phyloP scores from a whole-genome alignment of 2,329 filamentous ascomycete species.

The Berkeleyomyces rouxiae region DNA sequence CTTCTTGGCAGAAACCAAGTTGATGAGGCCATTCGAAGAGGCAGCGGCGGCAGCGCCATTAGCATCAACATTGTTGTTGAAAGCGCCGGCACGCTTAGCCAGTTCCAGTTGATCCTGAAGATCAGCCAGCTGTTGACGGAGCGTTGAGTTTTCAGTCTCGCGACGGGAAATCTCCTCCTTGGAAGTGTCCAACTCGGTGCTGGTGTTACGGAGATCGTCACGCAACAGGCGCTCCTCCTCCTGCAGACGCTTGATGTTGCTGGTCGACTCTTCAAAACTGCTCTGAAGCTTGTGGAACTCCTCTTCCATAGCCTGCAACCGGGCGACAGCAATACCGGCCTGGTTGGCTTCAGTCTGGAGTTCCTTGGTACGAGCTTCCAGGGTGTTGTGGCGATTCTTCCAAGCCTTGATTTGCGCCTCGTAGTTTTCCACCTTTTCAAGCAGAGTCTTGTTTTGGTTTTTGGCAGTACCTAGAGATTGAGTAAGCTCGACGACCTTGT shows the following conservation, averaged over 20 bases:
- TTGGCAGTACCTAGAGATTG: slow-evolving; percentile 86
- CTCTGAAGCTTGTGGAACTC: slow-evolving; percentile 86
- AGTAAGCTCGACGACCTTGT: slow-evolving; percentile 97
- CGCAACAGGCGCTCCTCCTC: slow-evolving; percentile 80
- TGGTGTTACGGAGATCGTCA: slow-evolving; percentile 65
- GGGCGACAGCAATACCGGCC: slow-evolving; percentile 85
- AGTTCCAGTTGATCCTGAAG: slow-evolving; percentile 84
- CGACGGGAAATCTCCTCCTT: slow-evolving; percentile 58
- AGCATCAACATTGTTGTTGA: slow-evolving; percentile 47
- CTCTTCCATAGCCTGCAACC: slow-evolving; percentile 78
- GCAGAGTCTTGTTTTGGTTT: slow-evolving; percentile 78
- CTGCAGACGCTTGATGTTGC: slow-evolving; percentile 84
- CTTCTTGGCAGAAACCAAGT: slow-evolving; percentile 92
- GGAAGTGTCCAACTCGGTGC: slow-evolving; percentile 62
- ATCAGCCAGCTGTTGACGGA: slow-evolving; percentile 77
- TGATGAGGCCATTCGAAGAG: slow-evolving; percentile 67
- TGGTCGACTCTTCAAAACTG: slow-evolving; percentile 76
- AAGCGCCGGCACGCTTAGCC: slow-evolving; percentile 54
- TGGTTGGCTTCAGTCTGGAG: slow-evolving; percentile 94
- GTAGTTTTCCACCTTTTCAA: slow-evolving; percentile 84
- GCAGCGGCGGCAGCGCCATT: slow-evolving; percentile 25
- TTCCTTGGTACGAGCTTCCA: slow-evolving; percentile 83
- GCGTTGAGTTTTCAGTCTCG: slow-evolving; percentile 69
- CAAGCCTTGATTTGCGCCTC: slow-evolving; percentile 91
- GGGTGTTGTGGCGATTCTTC: slow-evolving; percentile 78